Percentiles rank a stretch among this genome's conserved stretches.
Conservation (phyloP, 371 early-diverging fungal genomes). For the Blakeslea trispora region DNA sequence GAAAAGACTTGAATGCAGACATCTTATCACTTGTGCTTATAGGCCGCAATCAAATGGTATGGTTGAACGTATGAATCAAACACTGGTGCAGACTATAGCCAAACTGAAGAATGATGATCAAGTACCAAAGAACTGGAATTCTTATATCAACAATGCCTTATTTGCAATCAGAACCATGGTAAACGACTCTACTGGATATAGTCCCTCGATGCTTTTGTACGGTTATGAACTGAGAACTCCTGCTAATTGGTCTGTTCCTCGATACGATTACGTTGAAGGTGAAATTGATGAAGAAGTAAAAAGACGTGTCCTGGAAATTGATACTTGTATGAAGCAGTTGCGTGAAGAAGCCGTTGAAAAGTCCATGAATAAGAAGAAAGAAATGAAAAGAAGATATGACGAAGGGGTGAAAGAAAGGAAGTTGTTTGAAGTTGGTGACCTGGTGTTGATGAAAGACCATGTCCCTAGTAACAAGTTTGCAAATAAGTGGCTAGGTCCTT, state of each 20-base stretch:
- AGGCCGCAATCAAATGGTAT: slow-evolving; percentile 34
- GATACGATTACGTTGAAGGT: slow-evolving; percentile 17
- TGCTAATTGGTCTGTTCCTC: slow-evolving; percentile 15
- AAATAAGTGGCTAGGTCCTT: slow-evolving; percentile 15
- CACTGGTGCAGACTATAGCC: slow-evolving; percentile 14
- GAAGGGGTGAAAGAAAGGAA: neutral
- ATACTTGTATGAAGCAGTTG: neutral
- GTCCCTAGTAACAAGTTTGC: slow-evolving; percentile 1
- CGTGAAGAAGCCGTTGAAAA: neutral
- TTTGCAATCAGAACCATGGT: slow-evolving; percentile 17
- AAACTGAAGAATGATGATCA: slow-evolving; percentile 8
- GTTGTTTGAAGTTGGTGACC: slow-evolving; percentile 15
- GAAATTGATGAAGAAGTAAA: slow-evolving; percentile 12
- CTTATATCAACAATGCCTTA: slow-evolving; percentile 8
- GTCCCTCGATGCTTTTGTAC: slow-evolving; percentile 11
- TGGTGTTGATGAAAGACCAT: slow-evolving; percentile 15
- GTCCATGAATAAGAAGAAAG: neutral
- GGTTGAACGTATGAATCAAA: too few species aligned
- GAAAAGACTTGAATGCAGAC: slow-evolving; percentile 11
- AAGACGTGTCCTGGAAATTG: neutral
- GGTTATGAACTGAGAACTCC: slow-evolving; percentile 21
- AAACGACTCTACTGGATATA: slow-evolving; percentile 7
- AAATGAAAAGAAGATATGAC: neutral
- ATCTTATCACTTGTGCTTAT: slow-evolving; percentile 23
- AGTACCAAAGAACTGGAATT: slow-evolving; percentile 2